Conservation (phyloP, 2,329 filamentous ascomycete species). For the Hirsutella minnesotensis region DNA sequence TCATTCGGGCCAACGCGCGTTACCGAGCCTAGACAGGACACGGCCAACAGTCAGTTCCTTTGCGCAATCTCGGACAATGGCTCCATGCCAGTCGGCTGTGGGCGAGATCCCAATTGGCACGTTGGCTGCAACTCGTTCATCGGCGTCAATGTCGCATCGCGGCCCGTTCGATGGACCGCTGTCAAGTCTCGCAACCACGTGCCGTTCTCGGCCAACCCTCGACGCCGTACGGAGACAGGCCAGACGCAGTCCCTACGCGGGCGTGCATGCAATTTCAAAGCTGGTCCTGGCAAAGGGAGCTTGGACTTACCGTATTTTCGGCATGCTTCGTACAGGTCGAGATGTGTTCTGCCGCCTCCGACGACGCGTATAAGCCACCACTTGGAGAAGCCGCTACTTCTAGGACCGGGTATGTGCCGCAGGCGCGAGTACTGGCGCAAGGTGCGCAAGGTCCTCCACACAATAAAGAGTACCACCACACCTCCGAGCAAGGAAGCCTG, state of each 20-base stretch:
- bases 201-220: not conserved
- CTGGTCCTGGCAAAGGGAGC: not conserved
- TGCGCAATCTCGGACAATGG: not conserved
- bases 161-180: not conserved
- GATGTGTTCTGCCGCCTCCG: slow-evolving; percentile 18
- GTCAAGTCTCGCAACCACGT: not conserved
- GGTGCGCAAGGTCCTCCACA: slow-evolving; percentile 1
- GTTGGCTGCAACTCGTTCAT: not conserved
- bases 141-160: not conserved
- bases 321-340: slow-evolving; percentile 23
- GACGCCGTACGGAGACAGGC: not conserved
- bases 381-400: slow-evolving; percentile 23
- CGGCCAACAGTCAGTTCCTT: not conserved
- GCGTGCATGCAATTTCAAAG: not conserved
- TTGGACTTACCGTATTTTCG: slow-evolving; percentile 20
- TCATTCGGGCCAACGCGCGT: slow-evolving; percentile 27
- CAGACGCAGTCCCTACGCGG: not conserved
- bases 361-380: slow-evolving; percentile 24
- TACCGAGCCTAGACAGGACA: slow-evolving; percentile 13
- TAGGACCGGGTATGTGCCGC: slow-evolving; percentile 27
- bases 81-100: not conserved
- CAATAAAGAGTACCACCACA: not conserved
- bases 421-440: slow-evolving; percentile 21
- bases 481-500: not conserved
- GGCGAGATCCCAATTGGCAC: not conserved